Conservation (phyloP, 257 asterid genomes). For the Nicotiana otophora region DNA sequence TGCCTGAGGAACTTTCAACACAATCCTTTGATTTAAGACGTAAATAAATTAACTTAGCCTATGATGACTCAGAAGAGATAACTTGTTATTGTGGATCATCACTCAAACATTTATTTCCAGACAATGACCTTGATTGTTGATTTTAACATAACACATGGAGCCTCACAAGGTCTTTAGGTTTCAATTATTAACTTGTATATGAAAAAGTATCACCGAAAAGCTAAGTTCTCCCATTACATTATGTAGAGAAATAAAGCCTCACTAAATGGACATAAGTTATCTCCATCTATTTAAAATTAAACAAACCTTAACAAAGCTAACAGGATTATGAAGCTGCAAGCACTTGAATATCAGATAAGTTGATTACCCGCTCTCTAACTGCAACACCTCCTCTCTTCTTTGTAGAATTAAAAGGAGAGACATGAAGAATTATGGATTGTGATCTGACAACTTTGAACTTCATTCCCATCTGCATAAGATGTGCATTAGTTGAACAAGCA, state of each 20-base stretch:
- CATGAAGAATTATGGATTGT: conserved; percentile 77
- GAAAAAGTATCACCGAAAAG: background rate
- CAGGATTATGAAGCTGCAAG: background rate
- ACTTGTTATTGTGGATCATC: background rate
- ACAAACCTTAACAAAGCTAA: background rate
- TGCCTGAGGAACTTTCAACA: background rate
- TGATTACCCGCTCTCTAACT: conserved; percentile 58
- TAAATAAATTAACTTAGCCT: background rate
- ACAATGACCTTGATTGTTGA: background rate
- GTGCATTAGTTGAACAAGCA: conserved; percentile 9
- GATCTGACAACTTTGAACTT: conserved; percentile 69
- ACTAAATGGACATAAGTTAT: background rate
- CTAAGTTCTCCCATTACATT: background rate
- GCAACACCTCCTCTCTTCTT: conserved; percentile 95
- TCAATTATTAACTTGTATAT: background rate
- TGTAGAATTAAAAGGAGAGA: conserved; percentile 88
- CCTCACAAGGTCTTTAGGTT: conserved; percentile 1
- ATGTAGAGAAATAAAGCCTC: background rate
- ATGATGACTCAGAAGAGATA: background rate
- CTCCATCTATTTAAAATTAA: background rate
- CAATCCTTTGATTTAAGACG: background rate
- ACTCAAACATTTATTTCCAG: background rate
- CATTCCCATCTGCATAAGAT: conserved; percentile 72
- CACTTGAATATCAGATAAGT: conserved; percentile 5
- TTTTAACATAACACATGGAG: background rate